phyloP scores from a whole-genome alignment of 495 filamentous ascomycete genomes.

The Copromyces sp. region DNA sequence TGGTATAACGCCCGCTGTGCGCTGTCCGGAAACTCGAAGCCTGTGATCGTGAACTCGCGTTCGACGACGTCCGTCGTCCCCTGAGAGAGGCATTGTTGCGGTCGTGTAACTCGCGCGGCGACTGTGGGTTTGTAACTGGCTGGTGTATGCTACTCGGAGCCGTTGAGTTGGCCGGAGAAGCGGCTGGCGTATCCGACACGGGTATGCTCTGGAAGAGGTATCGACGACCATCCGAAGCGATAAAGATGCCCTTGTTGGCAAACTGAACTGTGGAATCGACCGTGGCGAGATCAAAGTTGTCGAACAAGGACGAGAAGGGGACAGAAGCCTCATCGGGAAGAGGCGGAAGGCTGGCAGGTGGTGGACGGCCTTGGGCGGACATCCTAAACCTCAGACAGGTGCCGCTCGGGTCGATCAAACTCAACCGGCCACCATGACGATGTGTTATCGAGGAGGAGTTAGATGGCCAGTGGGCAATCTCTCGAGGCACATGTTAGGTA shows the following conservation, averaged over 20 bases:
- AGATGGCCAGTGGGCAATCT: not conserved
- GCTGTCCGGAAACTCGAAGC: not conserved
- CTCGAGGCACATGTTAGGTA: not conserved
- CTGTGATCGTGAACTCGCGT: conserved; percentile 9
- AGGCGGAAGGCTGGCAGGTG: conserved; percentile 16
- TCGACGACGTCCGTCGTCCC: conserved; percentile 16
- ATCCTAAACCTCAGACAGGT: conserved; percentile 13
- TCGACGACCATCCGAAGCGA: conserved; percentile 19
- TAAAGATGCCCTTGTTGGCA: conserved; percentile 21
- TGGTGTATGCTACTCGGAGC: not conserved
- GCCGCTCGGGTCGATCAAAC: conserved; percentile 19
- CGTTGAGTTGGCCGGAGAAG: not conserved
- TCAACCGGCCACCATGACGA: conserved; percentile 20
- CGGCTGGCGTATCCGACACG: conserved; percentile 2
- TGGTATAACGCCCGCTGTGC: not conserved
- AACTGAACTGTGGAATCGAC: conserved; percentile 22
- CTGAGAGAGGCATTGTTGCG: conserved; percentile 6
- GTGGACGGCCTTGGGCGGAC: conserved; percentile 18
- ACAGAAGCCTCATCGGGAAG: conserved; percentile 17
- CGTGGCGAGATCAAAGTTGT: conserved; percentile 20
- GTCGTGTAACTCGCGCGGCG: conserved; percentile 1
- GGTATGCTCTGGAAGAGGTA: conserved; percentile 22
- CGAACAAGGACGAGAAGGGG: conserved; percentile 24
- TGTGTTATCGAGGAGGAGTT: conserved; percentile 1
- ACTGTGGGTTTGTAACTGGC: not conserved